Percentiles rank a stretch among this genome's conserved stretches.
These are phyloP conservation scores for Hyparrhenia diplandra DNA, from an alignment of 176 grass and related monocot species.

Conservation along the genomic window DNA sequence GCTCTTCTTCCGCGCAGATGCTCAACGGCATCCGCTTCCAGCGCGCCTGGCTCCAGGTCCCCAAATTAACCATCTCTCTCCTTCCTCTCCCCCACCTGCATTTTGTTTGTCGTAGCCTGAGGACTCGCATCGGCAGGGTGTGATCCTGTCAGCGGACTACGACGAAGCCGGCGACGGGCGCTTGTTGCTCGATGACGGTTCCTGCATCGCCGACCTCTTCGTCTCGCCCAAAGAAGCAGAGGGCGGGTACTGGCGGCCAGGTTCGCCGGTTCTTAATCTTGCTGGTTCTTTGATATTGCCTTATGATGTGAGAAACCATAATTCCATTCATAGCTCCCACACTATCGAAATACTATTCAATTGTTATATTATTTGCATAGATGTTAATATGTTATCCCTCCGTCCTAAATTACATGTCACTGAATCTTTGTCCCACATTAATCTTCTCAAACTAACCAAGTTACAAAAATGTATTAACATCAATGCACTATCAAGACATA, in stretches of 20 bases:
- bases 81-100: background rate
- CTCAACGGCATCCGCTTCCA: slow-evolving; percentile 81
- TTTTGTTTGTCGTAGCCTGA: slow-evolving; percentile 11
- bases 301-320: background rate
- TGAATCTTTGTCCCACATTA: background rate
- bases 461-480: background rate
- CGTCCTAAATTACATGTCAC: background rate
- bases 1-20: slow-evolving; percentile 29
- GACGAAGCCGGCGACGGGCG: slow-evolving; percentile 15
- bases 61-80: background rate
- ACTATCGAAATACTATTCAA: background rate
- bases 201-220: slow-evolving; percentile 49
- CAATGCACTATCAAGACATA: background rate
- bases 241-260: slow-evolving; percentile 32
- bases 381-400: background rate
- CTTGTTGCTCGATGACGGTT: slow-evolving; percentile 69
- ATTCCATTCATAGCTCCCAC: background rate
- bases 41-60: slow-evolving; percentile 89
- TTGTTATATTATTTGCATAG: background rate
- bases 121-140: slow-evolving; percentile 43
- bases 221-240: slow-evolving; percentile 22
- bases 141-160: slow-evolving; percentile 40
- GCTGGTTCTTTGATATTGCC: background rate
- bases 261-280: background rate
- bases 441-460: background rate